Percentiles rank a stretch among this genome's conserved stretches.
Evolutionary conservation across 2,329 filamentous ascomycete species (phyloP).

Genomic region (Botryotinia narcissicola): DNA sequence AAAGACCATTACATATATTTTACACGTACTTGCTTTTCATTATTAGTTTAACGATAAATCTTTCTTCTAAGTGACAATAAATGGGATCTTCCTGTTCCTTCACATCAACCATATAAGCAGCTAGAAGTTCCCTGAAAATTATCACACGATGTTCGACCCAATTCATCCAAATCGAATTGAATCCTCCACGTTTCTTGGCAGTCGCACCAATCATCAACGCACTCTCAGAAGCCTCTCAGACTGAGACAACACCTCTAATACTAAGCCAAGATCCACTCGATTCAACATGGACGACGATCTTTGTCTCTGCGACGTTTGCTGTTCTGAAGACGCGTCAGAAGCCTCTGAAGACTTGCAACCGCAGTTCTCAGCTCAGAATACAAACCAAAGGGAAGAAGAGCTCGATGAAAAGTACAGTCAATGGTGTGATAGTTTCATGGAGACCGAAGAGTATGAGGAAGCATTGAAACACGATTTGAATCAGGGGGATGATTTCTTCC

Average conservation of each 20-base stretch:
- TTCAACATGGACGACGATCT: not conserved
- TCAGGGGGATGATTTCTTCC: not conserved
- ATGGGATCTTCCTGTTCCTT: too few relatives aligned
- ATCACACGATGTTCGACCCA: fast-evolving
- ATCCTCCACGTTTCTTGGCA: not conserved
- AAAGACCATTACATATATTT: too few relatives aligned
- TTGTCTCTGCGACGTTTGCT: not conserved
- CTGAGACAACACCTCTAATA: not conserved
- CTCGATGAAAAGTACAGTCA: not conserved
- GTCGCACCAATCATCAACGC: too few relatives aligned
- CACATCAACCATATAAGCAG: not conserved
- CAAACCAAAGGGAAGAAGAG: not conserved
- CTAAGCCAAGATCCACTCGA: fast-evolving
- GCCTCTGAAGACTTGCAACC: not conserved
- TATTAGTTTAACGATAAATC: not conserved
- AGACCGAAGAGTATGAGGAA: not conserved
- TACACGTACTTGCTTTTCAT: not conserved
- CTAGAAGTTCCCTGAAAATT: not conserved
- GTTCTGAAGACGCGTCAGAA: not conserved
- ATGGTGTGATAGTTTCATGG: not conserved
- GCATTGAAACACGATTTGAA: not conserved
- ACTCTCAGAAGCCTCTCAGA: too few relatives aligned
- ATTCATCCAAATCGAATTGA: fast-evolving
- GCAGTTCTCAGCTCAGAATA: not conserved
- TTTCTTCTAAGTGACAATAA: not conserved